Conservation (phyloP, 176 grass and related monocot species). For the Neostapfia colusana region DNA sequence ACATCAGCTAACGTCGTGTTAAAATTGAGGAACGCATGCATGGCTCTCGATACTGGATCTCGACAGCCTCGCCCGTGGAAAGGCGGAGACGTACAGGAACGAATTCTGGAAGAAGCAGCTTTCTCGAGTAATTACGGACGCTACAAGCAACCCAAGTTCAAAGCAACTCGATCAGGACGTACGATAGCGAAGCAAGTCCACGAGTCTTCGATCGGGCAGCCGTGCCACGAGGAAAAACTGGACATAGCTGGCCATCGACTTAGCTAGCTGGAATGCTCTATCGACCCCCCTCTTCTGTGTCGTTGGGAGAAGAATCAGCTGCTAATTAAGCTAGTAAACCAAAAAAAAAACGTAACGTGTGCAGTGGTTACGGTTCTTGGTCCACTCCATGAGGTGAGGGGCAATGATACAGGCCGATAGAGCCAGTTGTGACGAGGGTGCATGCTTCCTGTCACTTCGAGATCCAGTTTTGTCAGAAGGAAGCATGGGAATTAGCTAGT, state of each 20-base stretch:
- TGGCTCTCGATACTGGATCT: not conserved
- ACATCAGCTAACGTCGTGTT: not conserved
- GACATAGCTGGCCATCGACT: constrained; percentile 1
- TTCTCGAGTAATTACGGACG: not conserved
- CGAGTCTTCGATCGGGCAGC: constrained; percentile 20
- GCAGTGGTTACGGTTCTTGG: not conserved
- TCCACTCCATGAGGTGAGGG: not conserved
- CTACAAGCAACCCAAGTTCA: constrained; percentile 16
- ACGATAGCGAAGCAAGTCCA: not conserved
- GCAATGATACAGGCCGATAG: constrained; percentile 7
- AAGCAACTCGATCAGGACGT: not conserved
- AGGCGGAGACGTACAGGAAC: not conserved
- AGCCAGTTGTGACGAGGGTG: not conserved
- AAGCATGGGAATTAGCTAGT: not conserved
- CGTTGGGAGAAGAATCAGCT: not conserved
- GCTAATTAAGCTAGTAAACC: not conserved
- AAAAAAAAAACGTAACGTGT: not conserved
- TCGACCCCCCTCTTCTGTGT: not conserved
- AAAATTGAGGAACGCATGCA: not conserved
- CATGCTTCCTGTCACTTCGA: constrained; percentile 33
- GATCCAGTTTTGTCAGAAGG: constrained; percentile 48
- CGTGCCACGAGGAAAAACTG: constrained; percentile 10
- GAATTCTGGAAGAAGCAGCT: not conserved
- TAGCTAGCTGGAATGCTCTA: not conserved
- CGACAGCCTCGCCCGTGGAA: not conserved